Base-by-base conservation (phyloP, 768 basidiomycete genomes). In the Strobilomyces dryophilus region DNA sequence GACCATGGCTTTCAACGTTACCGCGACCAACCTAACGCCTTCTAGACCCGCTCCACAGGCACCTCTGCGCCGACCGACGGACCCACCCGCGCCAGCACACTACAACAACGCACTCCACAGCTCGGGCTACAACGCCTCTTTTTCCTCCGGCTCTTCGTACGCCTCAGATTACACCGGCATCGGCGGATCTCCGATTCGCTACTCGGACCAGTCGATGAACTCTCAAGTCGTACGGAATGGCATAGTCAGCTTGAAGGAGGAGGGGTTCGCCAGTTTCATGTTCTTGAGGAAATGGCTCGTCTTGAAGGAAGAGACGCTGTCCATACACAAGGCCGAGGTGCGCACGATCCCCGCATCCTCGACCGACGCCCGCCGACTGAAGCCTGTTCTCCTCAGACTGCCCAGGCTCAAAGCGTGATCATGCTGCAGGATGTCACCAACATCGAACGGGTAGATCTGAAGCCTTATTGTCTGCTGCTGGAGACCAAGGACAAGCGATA, bases 251-350 rank as follows among this genome's bases (percentile, higher is more conserved):
- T 77, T 95, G 63, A 98, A 98, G 77, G 95, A 99, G 69, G 95
- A 97, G 46, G 90, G 92, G 1, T 84, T 98, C 57, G 84, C 89
- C 3, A 89, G 88, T 57, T 94, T 91, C 79, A 78, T 97, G 46
- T 98, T 95, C 85, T 83, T 87, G 68, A 82, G 88, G 64, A 89
- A 92, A 68, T 98, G 89, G 87, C 73, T 98, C 51, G 79, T 95
- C 5, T 76, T 99, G 56, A 88, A 83, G 63, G 92, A 93, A 45
- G 79, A 84, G 61, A 76, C 84, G 9, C 70, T 99, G 44, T 78
- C 81, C 18, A 82, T 98, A 52, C 91, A 93, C 66, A 98, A 94
- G 77, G 90, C 82, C 61, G 95, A 98, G 81, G 95, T 94, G 64
- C 61, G 17, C 34, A 17, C 40, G 5, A 39, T 54, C 45, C 2